These are phyloP conservation scores for Xylariaceae sp. DNA, from an alignment of 2,329 filamentous ascomycete genomes.

Conservation along the genomic window DNA sequence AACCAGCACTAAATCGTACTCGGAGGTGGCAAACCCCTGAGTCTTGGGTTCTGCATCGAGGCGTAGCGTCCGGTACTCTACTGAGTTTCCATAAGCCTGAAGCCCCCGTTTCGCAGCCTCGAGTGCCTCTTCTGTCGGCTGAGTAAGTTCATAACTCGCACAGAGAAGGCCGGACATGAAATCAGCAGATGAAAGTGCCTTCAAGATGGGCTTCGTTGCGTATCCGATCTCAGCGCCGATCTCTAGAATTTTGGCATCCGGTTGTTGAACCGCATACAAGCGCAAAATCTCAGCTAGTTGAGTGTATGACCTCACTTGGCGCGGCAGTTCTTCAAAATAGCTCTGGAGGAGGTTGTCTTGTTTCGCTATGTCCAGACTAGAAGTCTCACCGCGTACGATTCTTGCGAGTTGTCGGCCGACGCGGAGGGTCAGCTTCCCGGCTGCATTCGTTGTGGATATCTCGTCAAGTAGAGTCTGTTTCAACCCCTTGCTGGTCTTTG, in stretches of 20 bases:
- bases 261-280: no score
- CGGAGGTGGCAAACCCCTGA: neutral
- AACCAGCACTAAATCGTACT: neutral
- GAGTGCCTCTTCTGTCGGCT: neutral
- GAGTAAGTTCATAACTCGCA: neutral
- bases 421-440: no score
- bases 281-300: no score
- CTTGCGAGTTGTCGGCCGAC: no score
- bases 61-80: neutral
- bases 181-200: neutral
- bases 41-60: neutral
- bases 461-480: neutral
- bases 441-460: neutral
- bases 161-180: neutral
- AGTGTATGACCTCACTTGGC: no score
- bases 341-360: no score
- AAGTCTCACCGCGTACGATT: no score
- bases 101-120: neutral
- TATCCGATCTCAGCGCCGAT: neutral
- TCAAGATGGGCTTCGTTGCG: neutral
- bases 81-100: neutral
- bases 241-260: neutral
- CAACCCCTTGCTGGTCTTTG: neutral
- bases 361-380: no score
- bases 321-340: no score